These are phyloP conservation scores for Cryptococcus deneoformans DNA, from an alignment of 1,284 basidiomycete species.

Conservation along the genomic window DNA sequence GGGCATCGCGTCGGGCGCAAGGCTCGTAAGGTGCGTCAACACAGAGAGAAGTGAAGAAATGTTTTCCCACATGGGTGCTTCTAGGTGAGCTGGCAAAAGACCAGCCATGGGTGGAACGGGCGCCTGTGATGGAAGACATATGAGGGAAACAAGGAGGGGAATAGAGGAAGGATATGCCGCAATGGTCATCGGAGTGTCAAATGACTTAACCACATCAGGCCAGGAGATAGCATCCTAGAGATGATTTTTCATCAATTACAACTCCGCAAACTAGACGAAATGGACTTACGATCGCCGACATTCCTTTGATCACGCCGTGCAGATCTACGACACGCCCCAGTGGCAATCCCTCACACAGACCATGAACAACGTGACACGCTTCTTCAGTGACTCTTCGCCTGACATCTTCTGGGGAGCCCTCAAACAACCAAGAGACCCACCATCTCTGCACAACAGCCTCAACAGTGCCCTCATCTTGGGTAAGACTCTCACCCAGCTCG, in stretches of 20 bases:
- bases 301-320: conserved; percentile 57
- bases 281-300: conserved; percentile 65
- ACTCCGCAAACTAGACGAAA: neutral
- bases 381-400: conserved; percentile 36
- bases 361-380: conserved; percentile 32
- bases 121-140: conserved; percentile 48
- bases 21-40: conserved; percentile 78
- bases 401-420: conserved; percentile 20
- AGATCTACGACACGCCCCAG: conserved; percentile 48
- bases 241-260: conserved; percentile 2
- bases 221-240: conserved; percentile 65
- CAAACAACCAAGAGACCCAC: conserved; percentile 43
- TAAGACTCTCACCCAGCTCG: conserved; percentile 49
- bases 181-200: conserved; percentile 42
- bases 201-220: conserved; percentile 59
- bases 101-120: conserved; percentile 49
- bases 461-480: conserved; percentile 46
- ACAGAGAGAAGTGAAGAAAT: conserved; percentile 81
- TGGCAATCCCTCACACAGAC: conserved; percentile 43
- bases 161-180: conserved; percentile 43
- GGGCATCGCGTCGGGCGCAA: conserved; percentile 86
- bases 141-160: conserved; percentile 46
- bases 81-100: conserved; percentile 43
- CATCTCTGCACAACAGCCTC: conserved; percentile 45
- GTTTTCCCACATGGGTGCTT: conserved; percentile 72